phyloP scores from a whole-genome alignment of 768 basidiomycete species.

The Amanita polypyramis region DNA sequence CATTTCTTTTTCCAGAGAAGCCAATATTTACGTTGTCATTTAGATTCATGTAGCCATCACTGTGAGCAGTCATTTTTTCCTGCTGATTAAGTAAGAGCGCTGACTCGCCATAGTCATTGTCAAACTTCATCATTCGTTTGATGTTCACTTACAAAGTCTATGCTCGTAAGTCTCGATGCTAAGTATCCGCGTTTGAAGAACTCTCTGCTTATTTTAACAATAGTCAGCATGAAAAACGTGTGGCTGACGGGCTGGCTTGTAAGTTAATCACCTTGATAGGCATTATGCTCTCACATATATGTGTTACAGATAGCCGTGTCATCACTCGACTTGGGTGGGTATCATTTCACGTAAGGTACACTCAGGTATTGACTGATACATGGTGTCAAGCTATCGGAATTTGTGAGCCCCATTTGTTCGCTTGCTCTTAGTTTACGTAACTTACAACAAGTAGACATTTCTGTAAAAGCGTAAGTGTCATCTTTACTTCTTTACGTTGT shows the following conservation, averaged over 20 bases:
- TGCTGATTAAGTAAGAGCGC: neutral
- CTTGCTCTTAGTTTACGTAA: constrained; percentile 2
- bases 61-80: constrained; percentile 21
- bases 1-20: neutral
- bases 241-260: constrained; percentile 36
- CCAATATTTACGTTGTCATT: neutral
- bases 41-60: constrained; percentile 48
- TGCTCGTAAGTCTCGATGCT: constrained; percentile 26
- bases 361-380: neutral
- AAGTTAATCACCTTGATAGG: constrained; percentile 12
- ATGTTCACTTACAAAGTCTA: constrained; percentile 43
- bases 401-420: constrained; percentile 17
- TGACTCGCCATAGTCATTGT: constrained; percentile 26
- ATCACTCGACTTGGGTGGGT: constrained; percentile 35
- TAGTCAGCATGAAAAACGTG: constrained; percentile 37
- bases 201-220: neutral
- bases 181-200: neutral
- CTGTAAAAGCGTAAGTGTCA: constrained; percentile 36
- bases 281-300: neutral
- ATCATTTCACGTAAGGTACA: neutral
- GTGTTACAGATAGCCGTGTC: constrained; percentile 24
- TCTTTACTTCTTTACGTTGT: neutral
- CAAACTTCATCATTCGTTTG: constrained; percentile 39
- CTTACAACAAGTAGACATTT: constrained; percentile 29
- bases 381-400: constrained; percentile 24